Conservation (phyloP, 2,329 filamentous ascomycete genomes). For the Trichoderma semiorbis region DNA sequence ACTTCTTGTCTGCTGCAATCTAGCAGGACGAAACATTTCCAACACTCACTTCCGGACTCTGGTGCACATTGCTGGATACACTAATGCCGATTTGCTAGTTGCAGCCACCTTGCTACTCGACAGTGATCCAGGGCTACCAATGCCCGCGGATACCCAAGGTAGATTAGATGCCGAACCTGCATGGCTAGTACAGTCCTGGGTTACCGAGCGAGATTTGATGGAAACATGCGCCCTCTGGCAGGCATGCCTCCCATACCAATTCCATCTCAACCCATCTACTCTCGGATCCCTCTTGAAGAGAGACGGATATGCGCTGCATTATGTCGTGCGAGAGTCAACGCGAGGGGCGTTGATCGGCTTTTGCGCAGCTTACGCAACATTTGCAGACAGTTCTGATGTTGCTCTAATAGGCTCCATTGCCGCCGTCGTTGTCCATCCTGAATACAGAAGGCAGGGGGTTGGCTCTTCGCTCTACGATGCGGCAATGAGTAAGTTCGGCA, state of each 20-base stretch:
- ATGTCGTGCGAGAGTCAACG: constrained; percentile 49
- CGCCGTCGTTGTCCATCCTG: constrained; percentile 48
- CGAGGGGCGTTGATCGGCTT: constrained; percentile 48
- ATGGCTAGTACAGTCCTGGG: constrained; percentile 44
- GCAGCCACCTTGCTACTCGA: constrained; percentile 53
- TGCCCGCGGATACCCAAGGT: constrained; percentile 13
- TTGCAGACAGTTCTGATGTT: constrained; percentile 49
- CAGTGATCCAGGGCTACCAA: constrained; percentile 24
- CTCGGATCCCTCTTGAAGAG: constrained; percentile 49
- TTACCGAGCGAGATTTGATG: constrained; percentile 37
- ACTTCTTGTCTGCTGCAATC: constrained; percentile 49
- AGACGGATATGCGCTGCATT: constrained; percentile 56
- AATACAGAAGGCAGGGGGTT: constrained; percentile 48
- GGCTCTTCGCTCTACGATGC: constrained; percentile 52
- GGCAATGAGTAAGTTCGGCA: constrained; percentile 47
- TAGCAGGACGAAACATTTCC: constrained; percentile 38
- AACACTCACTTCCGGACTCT: constrained; percentile 49
- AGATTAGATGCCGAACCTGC: constrained; percentile 15
- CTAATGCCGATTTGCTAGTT: constrained; percentile 43
- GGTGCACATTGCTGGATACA: constrained; percentile 48
- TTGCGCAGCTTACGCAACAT: constrained; percentile 58
- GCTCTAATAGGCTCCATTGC: constrained; percentile 53
- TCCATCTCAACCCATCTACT: constrained; percentile 41
- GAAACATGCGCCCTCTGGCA: constrained; percentile 47
- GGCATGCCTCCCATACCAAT: constrained; percentile 40